Conservation (phyloP, 345 rosid genomes). For the Lagerstroemia speciosa region DNA sequence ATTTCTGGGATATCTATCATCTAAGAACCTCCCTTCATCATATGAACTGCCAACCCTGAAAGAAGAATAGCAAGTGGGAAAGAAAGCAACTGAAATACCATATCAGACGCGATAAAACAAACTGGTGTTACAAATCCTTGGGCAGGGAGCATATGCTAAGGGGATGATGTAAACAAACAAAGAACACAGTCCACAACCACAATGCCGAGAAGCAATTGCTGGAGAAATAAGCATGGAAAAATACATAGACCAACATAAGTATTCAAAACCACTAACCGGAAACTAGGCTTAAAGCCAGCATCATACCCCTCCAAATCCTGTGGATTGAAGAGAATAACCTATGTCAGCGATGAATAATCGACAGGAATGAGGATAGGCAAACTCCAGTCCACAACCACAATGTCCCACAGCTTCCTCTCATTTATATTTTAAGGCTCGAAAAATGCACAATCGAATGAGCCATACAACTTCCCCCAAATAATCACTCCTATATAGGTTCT, state of each 20-base stretch:
- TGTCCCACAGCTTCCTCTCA: slow-evolving; percentile 69
- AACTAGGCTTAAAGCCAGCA: slow-evolving; percentile 56
- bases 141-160: not conserved
- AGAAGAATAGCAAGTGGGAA: slow-evolving; percentile 21
- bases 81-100: slow-evolving; percentile 16
- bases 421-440: slow-evolving; percentile 44
- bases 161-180: not conserved
- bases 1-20: slow-evolving; percentile 59
- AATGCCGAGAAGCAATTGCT: not conserved
- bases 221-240: not conserved
- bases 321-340: slow-evolving; percentile 98
- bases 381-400: slow-evolving; percentile 89
- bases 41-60: slow-evolving; percentile 64
- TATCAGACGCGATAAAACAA: not conserved
- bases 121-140: not conserved
- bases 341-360: slow-evolving; percentile 90
- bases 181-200: not conserved
- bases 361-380: slow-evolving; percentile 74
- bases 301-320: slow-evolving; percentile 96
- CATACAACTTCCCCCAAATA: slow-evolving; percentile 50
- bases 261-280: slow-evolving; percentile 53
- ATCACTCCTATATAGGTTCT: slow-evolving; percentile 77
- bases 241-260: slow-evolving; percentile 6
- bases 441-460: slow-evolving; percentile 58
- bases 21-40: slow-evolving; percentile 70